Base-by-base conservation (phyloP, 108 stramenopile genomes). In the Fragilaria radians region DNA sequence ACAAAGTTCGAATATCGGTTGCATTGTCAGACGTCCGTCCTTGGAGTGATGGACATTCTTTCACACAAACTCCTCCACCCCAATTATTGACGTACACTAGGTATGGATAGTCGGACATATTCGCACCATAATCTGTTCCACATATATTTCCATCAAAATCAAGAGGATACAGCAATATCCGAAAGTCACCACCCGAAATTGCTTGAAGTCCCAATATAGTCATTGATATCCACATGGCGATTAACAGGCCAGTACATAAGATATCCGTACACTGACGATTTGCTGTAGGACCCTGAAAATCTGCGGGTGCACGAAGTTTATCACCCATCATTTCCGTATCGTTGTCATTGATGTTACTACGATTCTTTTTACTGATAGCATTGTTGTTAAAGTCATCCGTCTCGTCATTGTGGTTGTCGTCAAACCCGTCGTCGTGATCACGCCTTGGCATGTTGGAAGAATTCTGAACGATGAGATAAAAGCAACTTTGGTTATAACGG, bases 111-210 rank as follows among this genome's bases (percentile, higher is more conserved):
- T 81, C 78, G 5, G 73, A 74, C 74, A 78, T 78, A 52, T 75
- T 67, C 7, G 53, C 61, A 18, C 71, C 69, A 51, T 66, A 68
- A 46, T 80, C 64, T 1, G 78, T 79, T 25, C 89, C 89, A 61
- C 89, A 91, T n/a, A 87, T 48, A 52, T 87, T 87, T 4, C 83
- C 89, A 36, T 70, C 75, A 58, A 85, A 85, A 51, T 91, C 89
- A 50, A 87, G 42, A 4, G 85, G 83, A 54, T 83, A 74, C 30
- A 91, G 46, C 46, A 86, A 67, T 14, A 83, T 48, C 36, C 80
- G 69, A 67, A 73, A 73, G 56, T 88, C 87, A 19, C 83, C 87
- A 46, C 76, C 48, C 51, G 56, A 52, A 11, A 80, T 48, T 55
- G 74, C 71, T 67, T 79, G 76, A n/a, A 79, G 46, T 18, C 88